Conservation (phyloP, 2,329 filamentous ascomycete genomes). For the Cylindrodendrum hubeiense region DNA sequence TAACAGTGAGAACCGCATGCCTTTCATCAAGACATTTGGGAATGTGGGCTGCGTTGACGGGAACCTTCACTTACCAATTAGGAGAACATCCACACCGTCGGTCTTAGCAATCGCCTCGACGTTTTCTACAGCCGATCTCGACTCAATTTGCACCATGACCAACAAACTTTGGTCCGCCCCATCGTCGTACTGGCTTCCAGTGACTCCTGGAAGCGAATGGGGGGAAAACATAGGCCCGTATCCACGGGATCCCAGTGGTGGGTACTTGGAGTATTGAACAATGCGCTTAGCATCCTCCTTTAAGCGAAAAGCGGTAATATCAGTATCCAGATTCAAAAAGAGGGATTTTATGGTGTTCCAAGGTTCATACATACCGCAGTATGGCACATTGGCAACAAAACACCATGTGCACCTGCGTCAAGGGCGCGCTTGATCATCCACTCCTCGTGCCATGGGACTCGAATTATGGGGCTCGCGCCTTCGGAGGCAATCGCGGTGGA, state of each 20-base stretch:
- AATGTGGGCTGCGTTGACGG: neutral
- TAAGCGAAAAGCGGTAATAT: neutral
- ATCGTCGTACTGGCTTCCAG: conserved; percentile 14
- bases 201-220: conserved; percentile 8
- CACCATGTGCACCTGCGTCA: conserved; percentile 17
- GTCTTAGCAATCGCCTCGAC: conserved; percentile 20
- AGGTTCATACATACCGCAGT: conserved; percentile 4
- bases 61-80: conserved; percentile 19
- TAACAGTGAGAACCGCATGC: too few species aligned
- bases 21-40: too few species aligned
- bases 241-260: conserved; percentile 20
- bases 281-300: conserved; percentile 23
- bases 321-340: neutral
- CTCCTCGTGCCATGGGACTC: conserved; percentile 20
- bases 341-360: neutral
- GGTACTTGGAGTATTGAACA: conserved; percentile 24
- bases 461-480: conserved; percentile 20
- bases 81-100: conserved; percentile 16
- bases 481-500: conserved; percentile 10
- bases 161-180: conserved; percentile 14
- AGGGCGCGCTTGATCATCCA: conserved; percentile 29
- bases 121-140: conserved; percentile 20
- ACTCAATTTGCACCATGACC: conserved; percentile 25
- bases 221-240: conserved; percentile 22
- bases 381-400: conserved; percentile 25